Evolutionary conservation across 108 stramenopile genomes (phyloP), one percentile per base, ranked within the genome.

Genomic region (Cyclotella sp.): DNA sequence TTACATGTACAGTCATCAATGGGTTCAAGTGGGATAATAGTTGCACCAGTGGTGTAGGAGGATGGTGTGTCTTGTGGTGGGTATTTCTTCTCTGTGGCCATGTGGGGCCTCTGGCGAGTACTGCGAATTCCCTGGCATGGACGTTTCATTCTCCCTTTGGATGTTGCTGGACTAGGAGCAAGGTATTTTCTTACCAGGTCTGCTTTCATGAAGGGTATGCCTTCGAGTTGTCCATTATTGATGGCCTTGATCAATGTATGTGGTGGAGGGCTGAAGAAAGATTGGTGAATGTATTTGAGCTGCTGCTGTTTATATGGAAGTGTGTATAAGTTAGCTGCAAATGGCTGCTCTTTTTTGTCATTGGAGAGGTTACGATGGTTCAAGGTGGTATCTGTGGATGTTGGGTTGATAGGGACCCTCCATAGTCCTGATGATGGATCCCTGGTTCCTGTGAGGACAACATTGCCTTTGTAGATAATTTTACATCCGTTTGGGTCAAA

Each of bases 131-230:
- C n/a, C n/a, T n/a, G n/a, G n/a, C n/a, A n/a, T n/a, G n/a, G n/a
- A n/a, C n/a, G n/a, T n/a, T 75, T 75, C 64, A 75, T 65, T 26
- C 51, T 26, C 15, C 64, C 74, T 66, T 75, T 75, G 4, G 63
- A 19, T 26, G 64, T 75, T 10, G 74, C 74, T 66, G 74, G 63
- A 39, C 18, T 28, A 2, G 19, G 22, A 11, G 49, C 51, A 4
- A 75, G 66, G 51, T 75, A 54, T 29, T 65, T 75, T 26, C 44
- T 45, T 51, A 75, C 51, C 14, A 53, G 6, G n/a, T 73, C 61
- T 44, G 72, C 3, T 49, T 59, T 70, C 34, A 72, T 28, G 14
- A 60, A 72, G 5, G 60, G 44, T 46, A 63, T 18, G 22, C 44
- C 44, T 44, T 65, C 63, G 9, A 66, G 44, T 15, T 58, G 41